Evolutionary conservation across 2,329 filamentous ascomycete genomes (phyloP).

Genomic region (Thelonectria rubi): DNA sequence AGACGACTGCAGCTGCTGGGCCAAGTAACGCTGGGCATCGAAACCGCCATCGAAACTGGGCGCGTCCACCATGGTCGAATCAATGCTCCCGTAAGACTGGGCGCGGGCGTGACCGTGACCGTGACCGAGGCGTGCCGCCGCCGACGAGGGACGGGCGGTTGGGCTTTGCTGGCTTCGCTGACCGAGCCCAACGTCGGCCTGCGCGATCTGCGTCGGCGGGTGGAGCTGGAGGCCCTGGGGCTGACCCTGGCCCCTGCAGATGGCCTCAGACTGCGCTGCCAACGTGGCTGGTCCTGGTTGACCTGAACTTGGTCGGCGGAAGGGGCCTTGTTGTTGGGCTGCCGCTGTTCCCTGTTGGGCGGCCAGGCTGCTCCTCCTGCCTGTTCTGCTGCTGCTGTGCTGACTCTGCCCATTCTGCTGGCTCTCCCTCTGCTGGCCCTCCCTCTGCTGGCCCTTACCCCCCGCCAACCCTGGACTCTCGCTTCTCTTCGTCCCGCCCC

Average conservation of each 20-base stretch:
- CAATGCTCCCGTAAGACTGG: constrained; percentile 22
- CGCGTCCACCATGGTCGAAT: neutral
- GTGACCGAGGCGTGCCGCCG: constrained; percentile 20
- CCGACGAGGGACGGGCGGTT: constrained; percentile 16
- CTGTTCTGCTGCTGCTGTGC: constrained; percentile 20
- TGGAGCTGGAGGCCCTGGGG: constrained; percentile 38
- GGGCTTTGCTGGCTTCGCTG: constrained; percentile 23
- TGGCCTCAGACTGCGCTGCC: constrained; percentile 26
- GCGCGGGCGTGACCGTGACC: constrained; percentile 20
- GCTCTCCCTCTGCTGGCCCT: too few relatives aligned
- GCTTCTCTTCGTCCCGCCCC: constrained; percentile 8
- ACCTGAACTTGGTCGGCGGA: constrained; percentile 13
- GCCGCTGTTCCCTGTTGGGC: constrained; percentile 9
- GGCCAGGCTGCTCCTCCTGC: constrained; percentile 20
- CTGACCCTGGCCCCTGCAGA: constrained; percentile 30
- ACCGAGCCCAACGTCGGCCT: constrained; percentile 40
- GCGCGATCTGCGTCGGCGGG: constrained; percentile 40
- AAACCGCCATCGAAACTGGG: too few relatives aligned
- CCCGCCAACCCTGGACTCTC: constrained; percentile 12
- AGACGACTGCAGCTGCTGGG: too few relatives aligned
- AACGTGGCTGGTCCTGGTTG: constrained; percentile 36
- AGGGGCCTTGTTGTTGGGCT: constrained; percentile 18
- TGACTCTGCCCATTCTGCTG: too few relatives aligned
- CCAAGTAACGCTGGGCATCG: too few relatives aligned
- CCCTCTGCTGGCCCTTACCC: constrained; percentile 20